Percentiles rank a stretch among this genome's conserved stretches.
Conservation (phyloP, 306 rosid species). For the Argentina anserina region DNA sequence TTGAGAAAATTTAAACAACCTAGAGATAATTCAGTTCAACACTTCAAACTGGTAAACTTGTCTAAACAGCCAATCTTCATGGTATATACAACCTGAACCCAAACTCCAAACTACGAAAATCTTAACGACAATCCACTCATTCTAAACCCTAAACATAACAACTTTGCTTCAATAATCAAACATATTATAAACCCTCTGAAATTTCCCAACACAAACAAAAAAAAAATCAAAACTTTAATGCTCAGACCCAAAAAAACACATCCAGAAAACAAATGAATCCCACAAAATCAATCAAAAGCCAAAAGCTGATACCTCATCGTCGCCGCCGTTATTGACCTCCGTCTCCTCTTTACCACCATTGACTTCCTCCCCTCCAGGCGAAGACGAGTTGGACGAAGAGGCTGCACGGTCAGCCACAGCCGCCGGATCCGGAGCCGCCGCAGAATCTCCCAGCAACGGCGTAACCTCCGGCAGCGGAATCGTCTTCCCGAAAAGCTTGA, state of each 20-base stretch:
- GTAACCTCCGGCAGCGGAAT: slow-evolving; percentile 38
- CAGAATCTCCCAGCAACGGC: background rate
- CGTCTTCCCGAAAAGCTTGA: slow-evolving; percentile 62
- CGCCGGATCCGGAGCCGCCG: slow-evolving; percentile 12
- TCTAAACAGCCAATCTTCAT: background rate
- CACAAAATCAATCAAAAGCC: background rate
- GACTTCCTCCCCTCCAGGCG: slow-evolving; percentile 12
- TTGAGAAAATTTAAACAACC: background rate
- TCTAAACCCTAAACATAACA: background rate
- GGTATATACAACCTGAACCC: background rate
- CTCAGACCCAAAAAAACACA: background rate
- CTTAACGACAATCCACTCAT: background rate
- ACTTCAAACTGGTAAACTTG: background rate
- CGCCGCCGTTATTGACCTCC: slow-evolving; percentile 13
- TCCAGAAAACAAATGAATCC: background rate
- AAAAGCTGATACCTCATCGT: slow-evolving; percentile 27
- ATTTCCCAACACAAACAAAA: background rate
- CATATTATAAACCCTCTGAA: background rate
- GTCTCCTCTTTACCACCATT: slow-evolving; percentile 28
- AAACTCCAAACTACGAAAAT: background rate
- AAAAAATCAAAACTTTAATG: background rate
- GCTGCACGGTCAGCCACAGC: background rate
- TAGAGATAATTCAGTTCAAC: too few species aligned
- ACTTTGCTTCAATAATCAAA: too few species aligned
- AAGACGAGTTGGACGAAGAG: slow-evolving; percentile 28